A percentile compares a stretch with the other conserved stretches of the same genome.
Conservation (phyloP, 2,329 filamentous ascomycete genomes). For the Ramularia endophylla region DNA sequence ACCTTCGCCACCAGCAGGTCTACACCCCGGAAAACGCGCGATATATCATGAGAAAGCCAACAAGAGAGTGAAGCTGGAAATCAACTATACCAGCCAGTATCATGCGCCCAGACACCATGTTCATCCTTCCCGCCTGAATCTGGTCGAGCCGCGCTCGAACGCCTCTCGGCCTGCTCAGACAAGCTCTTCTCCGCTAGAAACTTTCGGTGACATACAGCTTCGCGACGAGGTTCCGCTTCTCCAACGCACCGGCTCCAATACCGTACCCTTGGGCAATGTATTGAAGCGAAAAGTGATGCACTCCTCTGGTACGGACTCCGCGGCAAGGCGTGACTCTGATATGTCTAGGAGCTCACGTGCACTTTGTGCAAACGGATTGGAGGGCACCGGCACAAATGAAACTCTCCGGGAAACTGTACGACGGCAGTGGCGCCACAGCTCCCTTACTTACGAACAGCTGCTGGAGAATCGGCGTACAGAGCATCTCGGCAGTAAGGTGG, state of each 20-base stretch:
- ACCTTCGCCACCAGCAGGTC: slow-evolving; percentile 6
- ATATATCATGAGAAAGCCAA: neutral
- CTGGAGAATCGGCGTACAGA: slow-evolving; percentile 12
- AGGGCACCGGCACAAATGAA: no score
- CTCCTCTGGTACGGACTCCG: no score
- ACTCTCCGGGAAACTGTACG: slow-evolving; percentile 7
- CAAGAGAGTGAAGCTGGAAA: slow-evolving; percentile 8
- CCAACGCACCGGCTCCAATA: slow-evolving; percentile 1
- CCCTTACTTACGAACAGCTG: slow-evolving; percentile 11
- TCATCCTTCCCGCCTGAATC: slow-evolving; percentile 1
- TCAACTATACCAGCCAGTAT: no score
- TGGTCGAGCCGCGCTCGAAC: no score
- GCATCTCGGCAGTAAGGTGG: slow-evolving; percentile 8
- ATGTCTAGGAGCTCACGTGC: no score
- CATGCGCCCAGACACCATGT: no score
- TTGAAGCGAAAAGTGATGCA: no score
- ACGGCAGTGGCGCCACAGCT: slow-evolving; percentile 11
- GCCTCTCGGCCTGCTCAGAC: no score
- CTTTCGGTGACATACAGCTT: no score
- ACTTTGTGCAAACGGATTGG: neutral
- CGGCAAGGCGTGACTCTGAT: no score
- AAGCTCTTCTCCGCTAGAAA: no score
- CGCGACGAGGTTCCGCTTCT: no score
- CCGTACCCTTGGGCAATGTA: neutral
- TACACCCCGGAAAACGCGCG: slow-evolving; percentile 8